Percentiles rank a stretch among this genome's conserved stretches.
Evolutionary conservation across 257 asterid species (phyloP).

Genomic region (Mitragyna speciosa): DNA sequence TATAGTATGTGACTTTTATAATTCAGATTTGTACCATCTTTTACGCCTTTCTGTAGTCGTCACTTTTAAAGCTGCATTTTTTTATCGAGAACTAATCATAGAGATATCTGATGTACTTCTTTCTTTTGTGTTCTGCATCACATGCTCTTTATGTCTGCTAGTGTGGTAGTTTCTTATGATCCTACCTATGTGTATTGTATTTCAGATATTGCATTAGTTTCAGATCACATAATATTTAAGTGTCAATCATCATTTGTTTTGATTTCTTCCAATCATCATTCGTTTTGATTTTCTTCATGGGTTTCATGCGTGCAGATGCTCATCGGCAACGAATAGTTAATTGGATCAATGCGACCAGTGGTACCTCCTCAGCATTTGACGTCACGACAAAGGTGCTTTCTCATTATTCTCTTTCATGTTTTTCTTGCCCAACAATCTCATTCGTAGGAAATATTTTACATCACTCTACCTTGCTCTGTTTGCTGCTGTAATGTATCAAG

Average conservation of each 20-base stretch:
- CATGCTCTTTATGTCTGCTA: background rate
- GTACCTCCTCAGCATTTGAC: conserved; percentile 60
- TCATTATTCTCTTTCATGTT: background rate
- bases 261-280: too few relatives aligned
- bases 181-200: background rate
- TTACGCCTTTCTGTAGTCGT: background rate
- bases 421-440: background rate
- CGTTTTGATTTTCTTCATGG: background rate
- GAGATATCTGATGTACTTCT: background rate
- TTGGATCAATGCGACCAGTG: conserved; percentile 67
- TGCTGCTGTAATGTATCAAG: background rate
- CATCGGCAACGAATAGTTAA: conserved; percentile 61
- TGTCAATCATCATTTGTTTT: too few relatives aligned
- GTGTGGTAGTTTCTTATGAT: background rate
- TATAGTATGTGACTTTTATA: too few relatives aligned
- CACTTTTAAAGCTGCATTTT: background rate
- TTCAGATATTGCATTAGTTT: background rate
- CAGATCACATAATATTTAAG: background rate
- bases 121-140: background rate
- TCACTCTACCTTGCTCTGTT: background rate
- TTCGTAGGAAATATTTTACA: background rate
- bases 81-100: background rate
- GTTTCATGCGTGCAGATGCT: conserved; percentile 38
- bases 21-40: background rate
- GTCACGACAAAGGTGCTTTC: conserved; percentile 56